These are phyloP conservation scores for Chenopodium suecicum DNA, from an alignment of 148 eudicot genomes.

Conservation along the genomic window DNA sequence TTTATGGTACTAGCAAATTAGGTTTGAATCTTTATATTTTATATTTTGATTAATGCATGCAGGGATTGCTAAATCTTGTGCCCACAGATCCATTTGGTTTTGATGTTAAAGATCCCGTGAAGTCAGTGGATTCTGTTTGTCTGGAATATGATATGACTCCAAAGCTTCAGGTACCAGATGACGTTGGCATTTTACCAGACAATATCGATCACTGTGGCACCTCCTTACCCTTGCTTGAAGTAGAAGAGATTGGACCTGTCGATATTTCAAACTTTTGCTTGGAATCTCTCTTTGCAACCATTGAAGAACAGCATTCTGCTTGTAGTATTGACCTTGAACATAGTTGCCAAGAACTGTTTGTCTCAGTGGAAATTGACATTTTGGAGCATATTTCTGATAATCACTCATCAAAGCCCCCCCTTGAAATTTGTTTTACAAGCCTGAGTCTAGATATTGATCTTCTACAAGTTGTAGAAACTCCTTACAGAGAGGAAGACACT, in stretches of 20 bases:
- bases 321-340: slow-evolving; percentile 32
- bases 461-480: slow-evolving; percentile 44
- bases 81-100: slow-evolving; percentile 31
- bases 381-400: slow-evolving; percentile 41
- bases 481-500: slow-evolving; percentile 29
- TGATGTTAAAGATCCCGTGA: slow-evolving; percentile 47
- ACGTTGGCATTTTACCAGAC: slow-evolving; percentile 33
- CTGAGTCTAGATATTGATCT: slow-evolving; percentile 41
- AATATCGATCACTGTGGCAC: slow-evolving; percentile 22
- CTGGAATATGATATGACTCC: slow-evolving; percentile 36
- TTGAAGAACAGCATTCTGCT: slow-evolving; percentile 36
- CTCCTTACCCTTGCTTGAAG: slow-evolving; percentile 69
- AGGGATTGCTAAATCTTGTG: slow-evolving; percentile 47
- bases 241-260: slow-evolving; percentile 58
- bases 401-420: slow-evolving; percentile 31
- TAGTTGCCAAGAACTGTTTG: slow-evolving; percentile 44
- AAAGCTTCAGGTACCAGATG: slow-evolving; percentile 41
- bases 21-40: not conserved
- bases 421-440: slow-evolving; percentile 30
- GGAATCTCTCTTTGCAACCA: slow-evolving; percentile 40
- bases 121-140: slow-evolving; percentile 47
- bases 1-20: not conserved
- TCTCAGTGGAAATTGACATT: slow-evolving; percentile 47
- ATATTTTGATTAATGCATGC: slow-evolving; percentile 10
- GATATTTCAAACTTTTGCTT: slow-evolving; percentile 25